Evolutionary conservation across 495 filamentous ascomycete species (phyloP).

Genomic region (Trichocladium uniseriatum): DNA sequence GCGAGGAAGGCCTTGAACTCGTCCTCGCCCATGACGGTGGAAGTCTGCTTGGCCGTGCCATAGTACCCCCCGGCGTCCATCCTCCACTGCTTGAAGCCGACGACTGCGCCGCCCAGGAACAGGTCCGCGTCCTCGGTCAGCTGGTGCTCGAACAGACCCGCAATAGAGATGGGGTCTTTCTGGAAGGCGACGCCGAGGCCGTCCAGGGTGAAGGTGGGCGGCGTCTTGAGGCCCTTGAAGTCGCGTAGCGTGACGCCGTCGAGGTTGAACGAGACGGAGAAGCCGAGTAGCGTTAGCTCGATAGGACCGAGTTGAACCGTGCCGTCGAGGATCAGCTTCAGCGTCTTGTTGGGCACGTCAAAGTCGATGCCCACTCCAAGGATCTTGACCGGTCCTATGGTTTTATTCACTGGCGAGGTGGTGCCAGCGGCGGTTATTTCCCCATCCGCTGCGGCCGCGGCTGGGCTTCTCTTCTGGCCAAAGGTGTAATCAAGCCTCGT

Average conservation of each 20-base stretch:
- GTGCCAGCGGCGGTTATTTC: neutral
- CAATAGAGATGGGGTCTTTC: slow-evolving; percentile 30
- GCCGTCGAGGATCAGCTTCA: slow-evolving; percentile 31
- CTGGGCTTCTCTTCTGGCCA: neutral
- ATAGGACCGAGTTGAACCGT: slow-evolving; percentile 34
- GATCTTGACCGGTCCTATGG: slow-evolving; percentile 23
- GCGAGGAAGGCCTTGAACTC: slow-evolving; percentile 31
- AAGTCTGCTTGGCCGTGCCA: neutral
- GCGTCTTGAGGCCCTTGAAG: neutral
- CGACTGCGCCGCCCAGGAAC: slow-evolving; percentile 33
- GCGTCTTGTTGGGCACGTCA: slow-evolving; percentile 5
- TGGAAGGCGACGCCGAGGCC: slow-evolving; percentile 33
- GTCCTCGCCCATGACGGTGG: neutral
- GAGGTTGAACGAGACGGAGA: slow-evolving; percentile 16
- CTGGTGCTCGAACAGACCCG: slow-evolving; percentile 30
- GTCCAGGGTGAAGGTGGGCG: slow-evolving; percentile 12
- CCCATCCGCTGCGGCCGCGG: neutral
- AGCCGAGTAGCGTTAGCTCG: slow-evolving; percentile 29
- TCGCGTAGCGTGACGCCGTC: slow-evolving; percentile 1
- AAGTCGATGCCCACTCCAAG: slow-evolving; percentile 31
- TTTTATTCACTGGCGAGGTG: slow-evolving; percentile 22
- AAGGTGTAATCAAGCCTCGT: neutral
- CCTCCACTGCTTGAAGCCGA: slow-evolving; percentile 29
- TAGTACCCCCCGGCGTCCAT: slow-evolving; percentile 36
- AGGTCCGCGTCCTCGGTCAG: slow-evolving; percentile 1